Evolutionary conservation across 495 filamentous ascomycete species (phyloP).

Genomic region (Echria macrotheca): DNA sequence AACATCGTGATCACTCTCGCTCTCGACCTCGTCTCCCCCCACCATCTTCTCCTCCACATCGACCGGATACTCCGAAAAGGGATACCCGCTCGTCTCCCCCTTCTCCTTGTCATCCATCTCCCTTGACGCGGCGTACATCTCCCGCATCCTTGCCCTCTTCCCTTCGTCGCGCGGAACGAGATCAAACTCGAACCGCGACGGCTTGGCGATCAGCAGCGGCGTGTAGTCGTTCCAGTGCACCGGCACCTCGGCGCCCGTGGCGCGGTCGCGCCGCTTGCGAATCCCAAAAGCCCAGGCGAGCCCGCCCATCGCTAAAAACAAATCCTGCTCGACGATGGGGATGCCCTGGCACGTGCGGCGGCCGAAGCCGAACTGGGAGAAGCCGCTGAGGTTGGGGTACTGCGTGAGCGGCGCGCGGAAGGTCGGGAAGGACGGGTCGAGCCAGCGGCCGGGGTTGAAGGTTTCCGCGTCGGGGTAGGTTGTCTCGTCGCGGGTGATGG

Average conservation of each 20-base stretch:
- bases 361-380: constrained; percentile 57
- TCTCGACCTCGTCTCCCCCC: background rate
- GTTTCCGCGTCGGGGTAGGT: constrained; percentile 56
- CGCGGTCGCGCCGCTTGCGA: constrained; percentile 32
- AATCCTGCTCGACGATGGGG: constrained; percentile 49
- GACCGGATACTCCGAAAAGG: background rate
- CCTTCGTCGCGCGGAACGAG: constrained; percentile 31
- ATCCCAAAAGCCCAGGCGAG: constrained; percentile 56
- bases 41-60: constrained; percentile 1
- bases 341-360: constrained; percentile 55
- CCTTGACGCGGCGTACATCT: constrained; percentile 33
- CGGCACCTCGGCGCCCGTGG: constrained; percentile 31
- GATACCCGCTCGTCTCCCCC: background rate
- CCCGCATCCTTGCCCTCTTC: constrained; percentile 21
- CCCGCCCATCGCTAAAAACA: constrained; percentile 53
- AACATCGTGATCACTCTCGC: too few species aligned
- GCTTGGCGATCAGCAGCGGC: constrained; percentile 50
- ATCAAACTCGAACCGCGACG: constrained; percentile 42
- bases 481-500: constrained; percentile 54
- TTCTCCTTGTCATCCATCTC: constrained; percentile 17
- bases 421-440: constrained; percentile 46
- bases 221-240: constrained; percentile 49
- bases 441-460: constrained; percentile 52
- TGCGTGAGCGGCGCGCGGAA: constrained; percentile 49
- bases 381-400: constrained; percentile 50